Conservation (phyloP, 2,329 filamentous ascomycete species). For the Colletotrichum gigasporum region DNA sequence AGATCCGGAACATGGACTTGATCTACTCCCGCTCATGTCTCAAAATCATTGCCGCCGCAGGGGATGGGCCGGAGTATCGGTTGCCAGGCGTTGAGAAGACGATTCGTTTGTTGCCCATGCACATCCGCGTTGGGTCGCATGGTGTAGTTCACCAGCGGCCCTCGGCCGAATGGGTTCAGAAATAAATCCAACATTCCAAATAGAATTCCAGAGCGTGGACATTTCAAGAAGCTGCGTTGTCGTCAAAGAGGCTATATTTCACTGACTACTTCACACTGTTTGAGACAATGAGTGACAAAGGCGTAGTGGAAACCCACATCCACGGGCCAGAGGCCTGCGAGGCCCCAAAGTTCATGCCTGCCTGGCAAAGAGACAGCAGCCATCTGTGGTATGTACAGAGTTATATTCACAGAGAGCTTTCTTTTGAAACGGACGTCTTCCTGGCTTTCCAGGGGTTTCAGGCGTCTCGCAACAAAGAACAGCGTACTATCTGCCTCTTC, state of each 20-base stretch:
- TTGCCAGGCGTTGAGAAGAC: slow-evolving; percentile 41
- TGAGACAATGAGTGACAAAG: not conserved
- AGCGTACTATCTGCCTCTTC: not conserved
- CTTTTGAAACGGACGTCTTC: not conserved
- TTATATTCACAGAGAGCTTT: not conserved
- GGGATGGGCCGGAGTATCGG: slow-evolving; percentile 40
- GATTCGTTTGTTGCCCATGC: not conserved
- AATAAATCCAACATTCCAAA: not conserved
- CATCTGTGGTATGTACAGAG: no score
- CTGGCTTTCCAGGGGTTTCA: not conserved
- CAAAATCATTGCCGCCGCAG: slow-evolving; percentile 47
- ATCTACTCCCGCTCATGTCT: slow-evolving; percentile 45
- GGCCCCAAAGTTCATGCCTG: not conserved
- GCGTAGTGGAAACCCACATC: not conserved
- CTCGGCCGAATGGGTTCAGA: not conserved
- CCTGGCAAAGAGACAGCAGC: not conserved
- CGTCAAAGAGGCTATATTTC: not conserved
- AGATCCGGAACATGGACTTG: slow-evolving; percentile 43
- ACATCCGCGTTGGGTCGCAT: not conserved
- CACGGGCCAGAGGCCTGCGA: not conserved
- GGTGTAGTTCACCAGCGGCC: not conserved
- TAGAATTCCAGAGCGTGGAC: slow-evolving; percentile 1
- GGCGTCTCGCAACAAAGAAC: not conserved
- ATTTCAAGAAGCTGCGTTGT: not conserved
- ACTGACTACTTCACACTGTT: not conserved